Evolutionary conservation across 2,329 filamentous ascomycete species (phyloP).

Genomic region (Ceratocystis ficicola): DNA sequence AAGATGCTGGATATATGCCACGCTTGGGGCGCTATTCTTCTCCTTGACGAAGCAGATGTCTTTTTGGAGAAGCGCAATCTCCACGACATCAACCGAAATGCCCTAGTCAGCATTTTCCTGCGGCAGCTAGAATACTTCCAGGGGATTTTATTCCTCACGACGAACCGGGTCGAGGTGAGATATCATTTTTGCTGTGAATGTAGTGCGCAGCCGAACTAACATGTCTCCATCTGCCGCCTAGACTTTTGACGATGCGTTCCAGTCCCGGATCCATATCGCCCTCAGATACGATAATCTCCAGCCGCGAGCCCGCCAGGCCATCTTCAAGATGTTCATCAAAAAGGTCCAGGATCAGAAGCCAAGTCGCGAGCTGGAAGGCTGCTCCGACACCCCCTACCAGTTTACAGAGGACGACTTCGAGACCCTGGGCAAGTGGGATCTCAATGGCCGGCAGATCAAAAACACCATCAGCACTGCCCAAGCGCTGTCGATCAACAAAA

Average conservation of each 20-base stretch:
- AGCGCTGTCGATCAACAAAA: conserved; percentile 65
- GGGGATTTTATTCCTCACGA: conserved; percentile 37
- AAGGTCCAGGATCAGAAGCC: conserved; percentile 52
- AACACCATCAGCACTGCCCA: conserved; percentile 47
- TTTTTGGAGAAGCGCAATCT: conserved; percentile 39
- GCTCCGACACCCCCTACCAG: background rate
- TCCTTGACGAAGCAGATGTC: conserved; percentile 44
- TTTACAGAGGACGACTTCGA: conserved; percentile 30
- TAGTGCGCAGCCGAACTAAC: background rate
- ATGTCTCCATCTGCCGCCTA: conserved; percentile 26
- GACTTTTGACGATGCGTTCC: conserved; percentile 85
- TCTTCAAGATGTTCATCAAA: conserved; percentile 76
- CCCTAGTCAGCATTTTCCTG: conserved; percentile 38
- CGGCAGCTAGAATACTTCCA: conserved; percentile 36
- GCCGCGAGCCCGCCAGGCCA: conserved; percentile 57
- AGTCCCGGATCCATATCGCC: conserved; percentile 75
- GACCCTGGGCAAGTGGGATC: conserved; percentile 32
- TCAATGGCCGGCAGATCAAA: conserved; percentile 39
- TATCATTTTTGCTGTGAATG: background rate
- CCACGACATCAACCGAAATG: conserved; percentile 38
- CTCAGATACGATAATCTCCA: conserved; percentile 67
- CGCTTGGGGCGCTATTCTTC: conserved; percentile 39
- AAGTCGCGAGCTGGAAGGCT: conserved; percentile 34
- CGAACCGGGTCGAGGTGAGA: conserved; percentile 27
- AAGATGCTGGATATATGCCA: conserved; percentile 40